Conservation (phyloP, 805 yeast species). For the Cyberlindnera suaveolens region DNA sequence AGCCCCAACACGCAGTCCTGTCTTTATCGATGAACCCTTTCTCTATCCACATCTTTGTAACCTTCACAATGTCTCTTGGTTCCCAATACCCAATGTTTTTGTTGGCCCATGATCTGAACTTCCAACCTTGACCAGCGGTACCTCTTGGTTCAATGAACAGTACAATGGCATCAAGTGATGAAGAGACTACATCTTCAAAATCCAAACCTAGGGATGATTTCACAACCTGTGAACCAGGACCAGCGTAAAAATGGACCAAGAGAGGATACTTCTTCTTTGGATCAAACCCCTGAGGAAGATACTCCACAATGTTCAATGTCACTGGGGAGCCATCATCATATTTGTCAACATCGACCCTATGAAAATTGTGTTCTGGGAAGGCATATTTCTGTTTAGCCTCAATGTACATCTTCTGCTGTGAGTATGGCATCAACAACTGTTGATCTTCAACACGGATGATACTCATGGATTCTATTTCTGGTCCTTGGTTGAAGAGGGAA, state of each 20-base stretch:
- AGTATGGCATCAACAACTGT: slow-evolving; percentile 1
- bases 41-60: slow-evolving; percentile 53
- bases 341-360: slow-evolving; percentile 40
- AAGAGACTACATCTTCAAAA: slow-evolving; percentile 70
- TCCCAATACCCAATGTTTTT: slow-evolving; percentile 80
- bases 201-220: slow-evolving; percentile 49
- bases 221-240: slow-evolving; percentile 91
- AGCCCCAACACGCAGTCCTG: slow-evolving; percentile 88
- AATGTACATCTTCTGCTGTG: slow-evolving; percentile 6
- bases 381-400: slow-evolving; percentile 30
- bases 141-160: slow-evolving; percentile 97
- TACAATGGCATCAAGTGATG: slow-evolving; percentile 75
- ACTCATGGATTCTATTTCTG: slow-evolving; percentile 67
- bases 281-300: slow-evolving; percentile 69
- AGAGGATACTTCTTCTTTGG: slow-evolving; percentile 59
- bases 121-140: slow-evolving; percentile 81
- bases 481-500: slow-evolving; percentile 64
- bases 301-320: slow-evolving; percentile 62
- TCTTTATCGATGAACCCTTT: slow-evolving; percentile 53
- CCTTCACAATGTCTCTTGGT: slow-evolving; percentile 78
- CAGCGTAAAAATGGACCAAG: slow-evolving; percentile 90
- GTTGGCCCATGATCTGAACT: slow-evolving; percentile 72
- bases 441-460: slow-evolving; percentile 42
- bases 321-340: slow-evolving; percentile 38
- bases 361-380: slow-evolving; percentile 48